phyloP scores from a whole-genome alignment of 2,329 filamentous ascomycete species.

The Aschersonia sp. region DNA sequence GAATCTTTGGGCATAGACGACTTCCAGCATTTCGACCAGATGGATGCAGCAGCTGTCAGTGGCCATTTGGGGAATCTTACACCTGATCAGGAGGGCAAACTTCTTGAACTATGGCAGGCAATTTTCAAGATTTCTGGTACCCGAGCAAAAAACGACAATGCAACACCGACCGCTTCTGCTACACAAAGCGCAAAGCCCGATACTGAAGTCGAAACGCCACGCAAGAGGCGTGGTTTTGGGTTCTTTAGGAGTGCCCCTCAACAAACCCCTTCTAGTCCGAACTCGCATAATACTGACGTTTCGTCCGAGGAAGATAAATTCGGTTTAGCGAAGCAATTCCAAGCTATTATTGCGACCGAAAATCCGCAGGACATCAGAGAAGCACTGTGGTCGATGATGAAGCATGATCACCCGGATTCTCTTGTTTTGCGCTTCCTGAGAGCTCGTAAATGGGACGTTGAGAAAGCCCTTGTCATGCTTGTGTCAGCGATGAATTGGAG shows the following conservation, averaged over 20 bases:
- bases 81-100: constrained; percentile 73
- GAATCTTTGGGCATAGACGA: too few relatives aligned
- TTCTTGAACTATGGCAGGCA: constrained; percentile 73
- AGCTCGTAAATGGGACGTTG: constrained; percentile 90
- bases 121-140: constrained; percentile 66
- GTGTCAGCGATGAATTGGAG: constrained; percentile 92
- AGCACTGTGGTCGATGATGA: constrained; percentile 87
- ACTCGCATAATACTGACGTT: constrained; percentile 16
- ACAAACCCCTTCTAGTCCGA: constrained; percentile 8
- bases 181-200: constrained; percentile 1
- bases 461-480: constrained; percentile 87
- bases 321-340: constrained; percentile 74
- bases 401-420: constrained; percentile 86
- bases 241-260: constrained; percentile 46
- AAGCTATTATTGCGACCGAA: constrained; percentile 62
- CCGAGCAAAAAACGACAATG: constrained; percentile 11
- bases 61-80: constrained; percentile 80
- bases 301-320: constrained; percentile 74
- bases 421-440: constrained; percentile 69
- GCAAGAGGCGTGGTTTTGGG: constrained; percentile 54
- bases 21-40: constrained; percentile 9
- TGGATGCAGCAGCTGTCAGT: constrained; percentile 33
- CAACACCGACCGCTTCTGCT: neutral
- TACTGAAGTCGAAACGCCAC: constrained; percentile 41
- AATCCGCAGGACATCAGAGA: constrained; percentile 64